Percentiles rank a stretch among this genome's conserved stretches.
Evolutionary conservation across 257 asterid species (phyloP).

Genomic region (Solanum lycopersicoides): DNA sequence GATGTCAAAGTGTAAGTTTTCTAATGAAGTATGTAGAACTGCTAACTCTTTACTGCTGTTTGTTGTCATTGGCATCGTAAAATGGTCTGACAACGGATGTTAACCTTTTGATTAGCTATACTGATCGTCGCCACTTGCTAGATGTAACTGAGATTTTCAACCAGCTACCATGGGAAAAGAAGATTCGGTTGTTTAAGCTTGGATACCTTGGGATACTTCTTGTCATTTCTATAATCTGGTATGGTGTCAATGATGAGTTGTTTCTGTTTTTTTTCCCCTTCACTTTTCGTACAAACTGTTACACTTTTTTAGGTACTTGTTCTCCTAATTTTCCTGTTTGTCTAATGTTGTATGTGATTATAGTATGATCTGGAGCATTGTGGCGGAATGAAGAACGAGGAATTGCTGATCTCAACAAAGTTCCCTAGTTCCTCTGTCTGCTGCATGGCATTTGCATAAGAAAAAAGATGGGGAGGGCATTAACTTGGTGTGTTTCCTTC

Average conservation of each 20-base stretch:
- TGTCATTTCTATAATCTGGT: conserved; percentile 54
- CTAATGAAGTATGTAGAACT: neutral
- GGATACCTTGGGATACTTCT: conserved; percentile 47
- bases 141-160: conserved; percentile 92
- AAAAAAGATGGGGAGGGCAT: neutral
- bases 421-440: neutral
- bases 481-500: neutral
- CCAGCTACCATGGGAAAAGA: conserved; percentile 66
- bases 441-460: neutral
- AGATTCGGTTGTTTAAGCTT: conserved; percentile 55
- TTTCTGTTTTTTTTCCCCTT: neutral
- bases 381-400: conserved; percentile 38
- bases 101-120: conserved; percentile 37
- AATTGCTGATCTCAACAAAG: neutral
- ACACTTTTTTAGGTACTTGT: neutral
- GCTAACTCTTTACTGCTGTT: neutral
- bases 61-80: neutral
- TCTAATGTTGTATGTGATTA: neutral
- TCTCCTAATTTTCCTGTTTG: neutral
- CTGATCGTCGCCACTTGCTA: conserved; percentile 37
- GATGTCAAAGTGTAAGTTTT: conserved; percentile 62
- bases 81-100: conserved; percentile 1
- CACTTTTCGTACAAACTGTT: neutral
- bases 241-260: neutral
- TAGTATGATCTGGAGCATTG: conserved; percentile 75